A percentile compares a stretch with the other conserved stretches of the same genome.
Conservation (phyloP, 345 rosid genomes). For the Pseudoturritis turrita region DNA sequence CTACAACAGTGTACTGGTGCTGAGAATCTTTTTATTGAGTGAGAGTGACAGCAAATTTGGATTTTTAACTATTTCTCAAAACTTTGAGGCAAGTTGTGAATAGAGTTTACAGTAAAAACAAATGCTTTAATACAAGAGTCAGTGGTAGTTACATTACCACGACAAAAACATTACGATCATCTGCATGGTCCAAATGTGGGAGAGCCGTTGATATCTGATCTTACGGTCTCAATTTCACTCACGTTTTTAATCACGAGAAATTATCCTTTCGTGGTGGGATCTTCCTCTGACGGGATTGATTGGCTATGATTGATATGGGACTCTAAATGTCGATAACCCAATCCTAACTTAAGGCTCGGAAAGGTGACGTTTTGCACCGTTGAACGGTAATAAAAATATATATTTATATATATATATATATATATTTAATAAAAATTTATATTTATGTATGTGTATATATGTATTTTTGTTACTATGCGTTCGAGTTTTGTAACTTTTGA, state of each 20-base stretch:
- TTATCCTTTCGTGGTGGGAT: background rate
- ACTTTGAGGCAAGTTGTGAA: background rate
- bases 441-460: too few species aligned
- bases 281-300: background rate
- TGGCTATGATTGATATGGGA: too few species aligned
- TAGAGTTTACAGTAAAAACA: conserved; percentile 7
- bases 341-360: too few species aligned
- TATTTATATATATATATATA: too few species aligned
- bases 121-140: background rate
- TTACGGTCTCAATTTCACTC: background rate
- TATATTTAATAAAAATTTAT: too few species aligned
- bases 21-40: background rate
- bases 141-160: background rate
- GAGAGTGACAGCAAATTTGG: background rate
- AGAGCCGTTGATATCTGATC: conserved; percentile 8
- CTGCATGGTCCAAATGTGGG: background rate
- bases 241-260: background rate
- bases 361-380: too few species aligned
- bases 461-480: too few species aligned
- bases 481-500: too few species aligned
- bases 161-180: background rate
- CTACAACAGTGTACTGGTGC: too few species aligned
- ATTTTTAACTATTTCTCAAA: background rate
- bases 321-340: too few species aligned
- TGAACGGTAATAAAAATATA: too few species aligned